Evolutionary conservation across 2,329 filamentous ascomycete genomes (phyloP).

Genomic region (Sclerotinia spermophila): DNA sequence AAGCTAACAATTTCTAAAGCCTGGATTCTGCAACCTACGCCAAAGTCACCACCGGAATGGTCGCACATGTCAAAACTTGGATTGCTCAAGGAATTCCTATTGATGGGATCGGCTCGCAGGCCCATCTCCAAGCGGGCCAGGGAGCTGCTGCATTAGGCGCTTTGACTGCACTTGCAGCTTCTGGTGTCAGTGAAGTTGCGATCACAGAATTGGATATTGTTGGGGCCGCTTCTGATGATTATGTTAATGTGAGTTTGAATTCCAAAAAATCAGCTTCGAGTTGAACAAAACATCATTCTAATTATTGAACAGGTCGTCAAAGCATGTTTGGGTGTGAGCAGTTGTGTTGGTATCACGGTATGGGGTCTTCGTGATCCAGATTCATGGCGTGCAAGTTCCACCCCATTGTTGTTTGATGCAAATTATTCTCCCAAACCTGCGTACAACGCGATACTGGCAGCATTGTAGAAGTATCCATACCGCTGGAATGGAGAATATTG

Average conservation of each 20-base stretch:
- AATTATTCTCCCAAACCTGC: slow-evolving; percentile 50
- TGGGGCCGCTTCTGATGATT: slow-evolving; percentile 25
- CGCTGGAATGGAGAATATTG: background rate
- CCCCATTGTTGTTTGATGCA: slow-evolving; percentile 52
- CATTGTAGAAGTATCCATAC: background rate
- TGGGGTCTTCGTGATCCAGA: slow-evolving; percentile 41
- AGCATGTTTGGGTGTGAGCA: slow-evolving; percentile 31
- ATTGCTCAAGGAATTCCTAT: slow-evolving; percentile 58
- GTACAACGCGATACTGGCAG: slow-evolving; percentile 42
- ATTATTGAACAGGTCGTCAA: slow-evolving; percentile 24
- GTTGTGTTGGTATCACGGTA: slow-evolving; percentile 37
- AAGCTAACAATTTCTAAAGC: slow-evolving; percentile 48
- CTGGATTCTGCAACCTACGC: slow-evolving; percentile 49
- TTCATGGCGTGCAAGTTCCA: slow-evolving; percentile 49
- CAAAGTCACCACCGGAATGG: slow-evolving; percentile 58
- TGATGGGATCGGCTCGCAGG: slow-evolving; percentile 51
- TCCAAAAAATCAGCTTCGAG: background rate
- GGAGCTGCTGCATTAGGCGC: slow-evolving; percentile 19
- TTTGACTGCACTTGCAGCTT: slow-evolving; percentile 40
- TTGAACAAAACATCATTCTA: background rate
- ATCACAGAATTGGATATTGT: slow-evolving; percentile 60
- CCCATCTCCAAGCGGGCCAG: slow-evolving; percentile 22
- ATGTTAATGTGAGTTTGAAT: slow-evolving; percentile 21
- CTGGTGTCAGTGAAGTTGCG: slow-evolving; percentile 52
- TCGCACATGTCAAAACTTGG: slow-evolving; percentile 60